Evolutionary conservation across 1,284 basidiomycete genomes (phyloP).

Genomic region (Heliocybe sulcata): DNA sequence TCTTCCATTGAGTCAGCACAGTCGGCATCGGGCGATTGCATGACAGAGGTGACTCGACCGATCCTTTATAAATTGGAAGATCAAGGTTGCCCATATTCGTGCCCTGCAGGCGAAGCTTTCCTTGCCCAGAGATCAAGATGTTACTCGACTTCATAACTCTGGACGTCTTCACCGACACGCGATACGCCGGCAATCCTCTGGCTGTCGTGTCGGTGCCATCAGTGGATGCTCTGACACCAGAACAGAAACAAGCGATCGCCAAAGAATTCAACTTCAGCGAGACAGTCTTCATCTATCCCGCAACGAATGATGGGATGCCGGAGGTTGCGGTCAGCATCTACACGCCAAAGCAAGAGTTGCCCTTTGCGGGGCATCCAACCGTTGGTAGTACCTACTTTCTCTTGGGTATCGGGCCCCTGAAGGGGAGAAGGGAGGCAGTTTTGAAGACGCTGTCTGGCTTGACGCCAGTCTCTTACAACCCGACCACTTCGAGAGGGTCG

Average conservation of each 20-base stretch:
- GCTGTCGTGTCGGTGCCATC: constrained; percentile 31
- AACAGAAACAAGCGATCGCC: constrained; percentile 32
- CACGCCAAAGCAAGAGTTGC: constrained; percentile 29
- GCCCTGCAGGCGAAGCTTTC: too few relatives aligned
- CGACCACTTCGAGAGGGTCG: constrained; percentile 15
- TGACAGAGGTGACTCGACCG: background rate
- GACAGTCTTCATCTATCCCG: constrained; percentile 33
- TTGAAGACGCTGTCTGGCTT: constrained; percentile 32
- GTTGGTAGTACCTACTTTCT: constrained; percentile 33
- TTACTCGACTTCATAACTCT: constrained; percentile 19
- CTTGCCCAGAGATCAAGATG: background rate
- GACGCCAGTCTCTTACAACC: constrained; percentile 25
- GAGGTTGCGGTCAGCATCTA: constrained; percentile 32
- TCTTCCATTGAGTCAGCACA: background rate
- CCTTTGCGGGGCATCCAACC: constrained; percentile 39
- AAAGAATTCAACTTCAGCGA: constrained; percentile 41
- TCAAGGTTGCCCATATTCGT: background rate
- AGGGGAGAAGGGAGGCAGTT: constrained; percentile 14
- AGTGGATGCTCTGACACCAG: constrained; percentile 21
- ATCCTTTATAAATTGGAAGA: background rate
- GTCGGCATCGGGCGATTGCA: background rate
- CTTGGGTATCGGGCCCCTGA: constrained; percentile 14
- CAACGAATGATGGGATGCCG: constrained; percentile 9
- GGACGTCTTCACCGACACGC: constrained; percentile 34
- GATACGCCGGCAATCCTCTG: constrained; percentile 34